phyloP scores from a whole-genome alignment of 768 basidiomycete genomes.

The Coprinopsis cinerea region DNA sequence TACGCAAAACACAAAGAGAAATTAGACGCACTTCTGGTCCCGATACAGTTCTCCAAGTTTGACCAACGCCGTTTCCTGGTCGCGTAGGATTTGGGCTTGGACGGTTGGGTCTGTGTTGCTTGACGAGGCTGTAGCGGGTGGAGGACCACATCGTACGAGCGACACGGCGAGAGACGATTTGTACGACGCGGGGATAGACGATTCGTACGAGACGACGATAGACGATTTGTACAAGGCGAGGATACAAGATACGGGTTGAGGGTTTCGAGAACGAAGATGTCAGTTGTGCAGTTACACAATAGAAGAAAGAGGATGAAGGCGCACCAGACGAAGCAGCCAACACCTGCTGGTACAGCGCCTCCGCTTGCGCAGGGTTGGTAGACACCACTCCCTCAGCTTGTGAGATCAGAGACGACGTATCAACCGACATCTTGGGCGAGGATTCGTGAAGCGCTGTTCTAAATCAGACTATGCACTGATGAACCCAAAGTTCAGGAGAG shows the following conservation, averaged over 20 bases:
- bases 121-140: constrained; percentile 26
- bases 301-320: constrained; percentile 4
- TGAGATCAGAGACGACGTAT: constrained; percentile 41
- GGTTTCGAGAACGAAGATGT: too few relatives aligned
- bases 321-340: constrained; percentile 36
- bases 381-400: constrained; percentile 47
- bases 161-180: too few relatives aligned
- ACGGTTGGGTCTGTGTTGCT: constrained; percentile 28
- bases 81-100: constrained; percentile 54
- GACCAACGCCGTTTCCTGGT: constrained; percentile 82
- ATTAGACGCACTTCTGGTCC: constrained; percentile 63
- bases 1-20: neutral
- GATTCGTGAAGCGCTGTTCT: too few relatives aligned
- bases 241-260: too few relatives aligned
- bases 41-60: constrained; percentile 84
- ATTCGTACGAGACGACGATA: too few relatives aligned
- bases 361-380: constrained; percentile 55
- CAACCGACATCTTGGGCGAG: constrained; percentile 14
- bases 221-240: neutral
- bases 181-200: too few relatives aligned
- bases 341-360: constrained; percentile 70
- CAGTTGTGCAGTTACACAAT: too few relatives aligned
- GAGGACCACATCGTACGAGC: too few relatives aligned
- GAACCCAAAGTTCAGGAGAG: constrained; percentile 9
- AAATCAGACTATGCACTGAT: too few relatives aligned